Percentiles rank a stretch among this genome's conserved stretches.
These are phyloP conservation scores for Hydnomerulius pinastri DNA, from an alignment of 768 basidiomycete species.

Conservation along the genomic window DNA sequence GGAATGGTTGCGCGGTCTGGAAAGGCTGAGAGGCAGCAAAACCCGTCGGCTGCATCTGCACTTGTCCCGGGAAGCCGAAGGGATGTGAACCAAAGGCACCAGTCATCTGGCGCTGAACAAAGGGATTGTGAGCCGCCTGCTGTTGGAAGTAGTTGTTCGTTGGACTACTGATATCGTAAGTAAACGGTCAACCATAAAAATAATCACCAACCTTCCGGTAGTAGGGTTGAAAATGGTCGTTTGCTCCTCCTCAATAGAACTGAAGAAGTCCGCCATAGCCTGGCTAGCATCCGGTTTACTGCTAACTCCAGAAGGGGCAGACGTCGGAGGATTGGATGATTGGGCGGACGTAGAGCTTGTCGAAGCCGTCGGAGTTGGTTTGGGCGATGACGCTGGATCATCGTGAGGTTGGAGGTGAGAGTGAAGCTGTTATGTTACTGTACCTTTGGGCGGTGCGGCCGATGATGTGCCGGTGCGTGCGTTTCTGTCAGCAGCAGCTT, in stretches of 20 bases:
- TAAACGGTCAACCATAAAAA: not conserved
- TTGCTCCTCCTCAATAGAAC: constrained; percentile 81
- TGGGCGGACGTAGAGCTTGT: constrained; percentile 20
- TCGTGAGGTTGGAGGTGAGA: not conserved
- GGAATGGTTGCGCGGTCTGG: constrained; percentile 34
- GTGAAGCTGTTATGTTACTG: constrained; percentile 20
- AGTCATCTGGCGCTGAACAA: constrained; percentile 59
- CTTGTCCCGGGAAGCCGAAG: constrained; percentile 40
- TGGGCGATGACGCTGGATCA: constrained; percentile 14
- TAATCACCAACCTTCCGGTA: constrained; percentile 45
- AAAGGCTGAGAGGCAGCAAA: constrained; percentile 47
- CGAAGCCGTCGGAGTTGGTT: constrained; percentile 19
- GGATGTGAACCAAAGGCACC: constrained; percentile 46
- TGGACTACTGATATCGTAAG: constrained; percentile 40
- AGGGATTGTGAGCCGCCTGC: constrained; percentile 73
- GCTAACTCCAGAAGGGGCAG: constrained; percentile 21
- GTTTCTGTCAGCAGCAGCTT: constrained; percentile 57
- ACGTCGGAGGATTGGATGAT: constrained; percentile 26
- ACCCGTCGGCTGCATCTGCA: constrained; percentile 59
- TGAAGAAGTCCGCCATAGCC: constrained; percentile 81
- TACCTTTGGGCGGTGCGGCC: constrained; percentile 20
- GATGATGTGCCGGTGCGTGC: constrained; percentile 7
- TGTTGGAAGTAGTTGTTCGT: constrained; percentile 55
- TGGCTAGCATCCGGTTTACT: constrained; percentile 43
- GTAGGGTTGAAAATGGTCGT: constrained; percentile 70